Evolutionary conservation across 495 filamentous ascomycete species (phyloP), one percentile per base, ranked within the genome.

Genomic region (Aspergillus haitiensis): DNA sequence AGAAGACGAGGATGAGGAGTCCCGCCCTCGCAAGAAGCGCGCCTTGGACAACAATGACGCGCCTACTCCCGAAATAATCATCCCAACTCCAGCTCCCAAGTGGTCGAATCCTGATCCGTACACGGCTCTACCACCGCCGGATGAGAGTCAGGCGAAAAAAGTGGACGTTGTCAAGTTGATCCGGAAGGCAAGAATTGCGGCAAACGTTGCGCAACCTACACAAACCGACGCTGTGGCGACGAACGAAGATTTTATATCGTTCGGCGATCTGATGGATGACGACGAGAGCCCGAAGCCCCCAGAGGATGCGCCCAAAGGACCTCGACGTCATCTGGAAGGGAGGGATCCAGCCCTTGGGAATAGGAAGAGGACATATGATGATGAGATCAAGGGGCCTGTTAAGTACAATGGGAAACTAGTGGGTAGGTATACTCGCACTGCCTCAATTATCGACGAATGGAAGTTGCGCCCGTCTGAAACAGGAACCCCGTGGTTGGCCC

Each of bases 31-130:
- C 45, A 81, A 82, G 54, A 77, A 71, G 56, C 85, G 84, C 44
- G 78, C 75, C 1, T 58, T 75, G 16, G 83, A 84, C 53, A 63
- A 76, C n/a, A 75, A 83, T n/a, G 63, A 45, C 9, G 72, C 79
- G 31, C 79, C 78, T 46, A 64, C 55, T 15, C 45, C 66, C 7
- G 52, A 50, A 1, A 55, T 66, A 3, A 46, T 56, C 9, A 18
- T 18, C 31, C 78, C 60, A 72, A 66, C 60, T 57, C 71, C 70
- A 11, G 64, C 63, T 3, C 91, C 91, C 0, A 89, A 86, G 70
- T 97, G 92, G 92, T 96, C 91, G 1, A 97, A 97, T 64, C 91
- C 92, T 5, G 92, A 97, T 72, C 91, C 91, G 0, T 97, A 96
- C 73, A 94, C 89, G 4, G 87, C 79, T 3, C 75, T 94, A 7